Percentiles rank a stretch among this genome's conserved stretches.
Evolutionary conservation across 805 yeast species (phyloP).

Genomic region (Lipomyces kockii): DNA sequence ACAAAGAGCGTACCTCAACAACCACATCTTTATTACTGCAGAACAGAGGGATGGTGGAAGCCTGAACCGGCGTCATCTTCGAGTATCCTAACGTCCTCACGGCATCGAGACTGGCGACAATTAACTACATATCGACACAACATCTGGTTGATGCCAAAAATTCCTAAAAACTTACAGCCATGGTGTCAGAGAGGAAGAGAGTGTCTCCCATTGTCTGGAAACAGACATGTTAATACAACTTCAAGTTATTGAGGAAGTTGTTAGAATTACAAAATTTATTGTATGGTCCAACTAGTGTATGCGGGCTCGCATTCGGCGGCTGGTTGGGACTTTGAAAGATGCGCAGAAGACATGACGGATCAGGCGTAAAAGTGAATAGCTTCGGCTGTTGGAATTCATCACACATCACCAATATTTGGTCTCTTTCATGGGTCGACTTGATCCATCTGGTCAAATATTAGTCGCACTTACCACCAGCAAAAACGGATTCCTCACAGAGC

Average conservation of each 20-base stretch:
- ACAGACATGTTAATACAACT: conserved; percentile 16
- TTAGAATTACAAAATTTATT: neutral
- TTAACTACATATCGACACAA: neutral
- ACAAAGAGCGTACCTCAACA: conserved; percentile 57
- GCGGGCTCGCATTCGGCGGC: neutral
- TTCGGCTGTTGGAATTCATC: neutral
- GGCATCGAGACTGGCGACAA: conserved; percentile 53
- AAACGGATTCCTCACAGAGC: neutral
- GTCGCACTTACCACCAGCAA: neutral
- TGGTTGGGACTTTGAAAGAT: neutral
- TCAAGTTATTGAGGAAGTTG: neutral
- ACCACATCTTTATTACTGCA: conserved; percentile 89
- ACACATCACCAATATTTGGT: no score
- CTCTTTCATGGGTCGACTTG: neutral
- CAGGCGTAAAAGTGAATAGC: neutral
- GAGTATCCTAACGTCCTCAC: conserved; percentile 74
- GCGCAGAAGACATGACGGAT: neutral
- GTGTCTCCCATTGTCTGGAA: conserved; percentile 66
- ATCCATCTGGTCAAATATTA: neutral
- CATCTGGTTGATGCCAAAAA: neutral
- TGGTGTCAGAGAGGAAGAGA: conserved; percentile 59
- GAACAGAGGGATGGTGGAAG: conserved; percentile 87
- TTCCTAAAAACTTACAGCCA: conserved; percentile 56
- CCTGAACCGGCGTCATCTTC: conserved; percentile 95
- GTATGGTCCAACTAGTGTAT: neutral